A percentile compares a stretch with the other conserved stretches of the same genome.
Conservation (phyloP, 1,139 yeast genomes). For the Geotrichum macrosporum region DNA sequence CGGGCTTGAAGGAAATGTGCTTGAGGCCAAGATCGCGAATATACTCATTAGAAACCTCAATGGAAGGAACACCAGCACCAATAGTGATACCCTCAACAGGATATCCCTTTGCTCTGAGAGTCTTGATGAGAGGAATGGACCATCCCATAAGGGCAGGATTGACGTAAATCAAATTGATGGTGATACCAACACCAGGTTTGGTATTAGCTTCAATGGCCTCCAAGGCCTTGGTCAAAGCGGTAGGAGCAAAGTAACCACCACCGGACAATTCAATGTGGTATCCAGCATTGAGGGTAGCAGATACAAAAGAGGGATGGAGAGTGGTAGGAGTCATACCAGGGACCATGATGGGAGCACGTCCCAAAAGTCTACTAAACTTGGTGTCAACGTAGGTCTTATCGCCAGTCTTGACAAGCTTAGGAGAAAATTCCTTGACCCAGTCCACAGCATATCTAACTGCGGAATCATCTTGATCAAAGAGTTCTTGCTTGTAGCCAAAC, state of each 20-base stretch:
- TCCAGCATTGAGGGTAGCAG: constrained; percentile 92
- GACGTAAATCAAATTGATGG: constrained; percentile 88
- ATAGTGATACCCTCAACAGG: constrained; percentile 94
- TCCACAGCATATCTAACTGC: constrained; percentile 78
- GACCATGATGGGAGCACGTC: constrained; percentile 94
- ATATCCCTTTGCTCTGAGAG: constrained; percentile 83
- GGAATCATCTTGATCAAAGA: constrained; percentile 64
- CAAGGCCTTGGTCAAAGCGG: constrained; percentile 67
- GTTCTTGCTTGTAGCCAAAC: constrained; percentile 92
- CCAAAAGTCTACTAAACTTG: constrained; percentile 84
- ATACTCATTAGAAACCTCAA: constrained; percentile 95
- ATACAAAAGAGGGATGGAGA: constrained; percentile 87
- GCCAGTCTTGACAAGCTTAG: constrained; percentile 75
- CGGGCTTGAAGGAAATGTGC: constrained; percentile 95
- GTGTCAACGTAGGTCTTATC: constrained; percentile 66
- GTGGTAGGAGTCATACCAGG: constrained; percentile 99
- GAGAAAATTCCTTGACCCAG: constrained; percentile 88
- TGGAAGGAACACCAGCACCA: constrained; percentile 99
- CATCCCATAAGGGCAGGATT: constrained; percentile 97
- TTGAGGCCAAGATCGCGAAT: constrained; percentile 88
- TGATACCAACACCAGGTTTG: constrained; percentile 86
- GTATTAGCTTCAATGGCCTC: constrained; percentile 52
- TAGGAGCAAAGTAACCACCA: constrained; percentile 89
- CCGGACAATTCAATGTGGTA: constrained; percentile 97
- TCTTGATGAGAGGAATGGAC: constrained; percentile 94